These are phyloP conservation scores for Chrysosporium keratinophilum DNA, from an alignment of 2,329 filamentous ascomycete genomes.

Conservation along the genomic window DNA sequence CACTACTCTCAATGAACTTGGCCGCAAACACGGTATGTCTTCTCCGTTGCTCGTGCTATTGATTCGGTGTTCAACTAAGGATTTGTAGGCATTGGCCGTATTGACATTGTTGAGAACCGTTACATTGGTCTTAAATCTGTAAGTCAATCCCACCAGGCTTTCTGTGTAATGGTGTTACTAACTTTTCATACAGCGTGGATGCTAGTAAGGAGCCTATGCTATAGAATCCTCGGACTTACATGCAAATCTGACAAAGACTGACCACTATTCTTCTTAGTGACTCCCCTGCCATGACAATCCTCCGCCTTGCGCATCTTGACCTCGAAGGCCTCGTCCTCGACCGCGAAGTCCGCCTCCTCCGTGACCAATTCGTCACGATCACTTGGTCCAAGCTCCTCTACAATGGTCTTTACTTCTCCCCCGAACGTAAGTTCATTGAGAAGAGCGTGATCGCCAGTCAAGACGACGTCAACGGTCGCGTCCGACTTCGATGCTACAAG, in stretches of 20 bases:
- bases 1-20: constrained; percentile 16
- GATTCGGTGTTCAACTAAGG: neutral
- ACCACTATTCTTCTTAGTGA: constrained; percentile 6
- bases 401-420: constrained; percentile 56
- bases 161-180: constrained; percentile 26
- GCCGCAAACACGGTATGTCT: constrained; percentile 16
- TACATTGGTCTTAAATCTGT: constrained; percentile 57
- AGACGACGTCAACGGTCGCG: constrained; percentile 47
- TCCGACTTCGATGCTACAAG: constrained; percentile 53
- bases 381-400: constrained; percentile 46
- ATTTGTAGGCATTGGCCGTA: constrained; percentile 53
- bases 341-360: constrained; percentile 52
- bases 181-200: constrained; percentile 14
- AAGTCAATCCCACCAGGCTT: constrained; percentile 5
- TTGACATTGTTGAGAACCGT: constrained; percentile 68
- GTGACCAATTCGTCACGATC: constrained; percentile 54
- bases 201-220: constrained; percentile 12
- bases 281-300: constrained; percentile 48
- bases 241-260: neutral
- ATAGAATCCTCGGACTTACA: neutral
- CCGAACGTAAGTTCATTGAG: constrained; percentile 56
- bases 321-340: constrained; percentile 56
- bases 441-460: constrained; percentile 50
- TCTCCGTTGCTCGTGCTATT: neutral
- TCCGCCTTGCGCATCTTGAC: constrained; percentile 51